Base-by-base conservation (phyloP, 2,329 filamentous ascomycete species). In the Fusarium longipes region DNA sequence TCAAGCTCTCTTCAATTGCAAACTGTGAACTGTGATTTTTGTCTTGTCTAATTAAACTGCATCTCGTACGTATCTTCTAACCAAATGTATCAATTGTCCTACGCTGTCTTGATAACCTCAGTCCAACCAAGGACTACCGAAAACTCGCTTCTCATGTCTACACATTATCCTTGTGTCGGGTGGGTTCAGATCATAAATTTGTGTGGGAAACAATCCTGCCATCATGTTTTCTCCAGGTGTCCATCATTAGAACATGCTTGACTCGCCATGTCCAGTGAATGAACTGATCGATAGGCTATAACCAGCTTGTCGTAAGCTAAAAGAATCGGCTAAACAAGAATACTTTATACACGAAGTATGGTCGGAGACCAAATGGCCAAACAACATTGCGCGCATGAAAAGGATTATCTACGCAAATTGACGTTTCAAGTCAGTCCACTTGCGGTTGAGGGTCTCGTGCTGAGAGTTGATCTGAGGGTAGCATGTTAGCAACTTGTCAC, bases 351-450 rank as follows among this genome's bases (percentile, higher is more conserved):
- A 73, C 65, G 65, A 75, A 73, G 49, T 43, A 43, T 43, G 43
- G 49, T 44, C 42, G 15, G 52, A 42, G 27, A 54, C 50, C 62
- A 47, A 22, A 49, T 60, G 60, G 35, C 55, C 63, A 62, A 62
- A 58, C 55, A 67, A 54, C 50, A 50, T 53, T 17, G 25, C n/a
- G 15, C 25, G 38, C 22, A 29, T 24, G 24, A 29, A 38, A 22
- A 15, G 35, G 25, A 35, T 30, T 44, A 51, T n/a, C 67, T 69
- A 84, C 44, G 79, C 81, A 71, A 88, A 86, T 57, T 88, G 86
- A 49, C 82, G 81, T 78, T 84, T 87, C 66, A 95, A 82, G 71
- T 95, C 92, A 49, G 86, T 87, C 91, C 91, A 94, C 81, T 91
- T 93, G 71, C 91, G 88, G 65, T 84, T 89, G 40, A 95, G 85